Conservation (phyloP, 345 rosid genomes). For the Melaleuca alternifolia region DNA sequence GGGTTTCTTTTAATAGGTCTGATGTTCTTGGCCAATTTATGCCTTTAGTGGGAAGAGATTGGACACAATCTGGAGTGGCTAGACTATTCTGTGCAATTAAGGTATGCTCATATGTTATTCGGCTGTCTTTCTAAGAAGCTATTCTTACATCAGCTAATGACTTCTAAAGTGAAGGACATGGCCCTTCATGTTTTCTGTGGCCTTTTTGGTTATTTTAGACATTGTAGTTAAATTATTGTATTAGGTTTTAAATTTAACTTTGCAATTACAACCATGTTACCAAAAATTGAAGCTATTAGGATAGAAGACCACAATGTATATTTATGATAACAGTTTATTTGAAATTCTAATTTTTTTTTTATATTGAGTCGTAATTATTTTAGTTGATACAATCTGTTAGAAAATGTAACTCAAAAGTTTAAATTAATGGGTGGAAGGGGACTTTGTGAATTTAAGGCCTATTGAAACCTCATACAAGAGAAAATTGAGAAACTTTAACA, state of each 20-base stretch:
- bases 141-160: background rate
- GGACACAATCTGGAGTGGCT: conserved; percentile 97
- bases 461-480: background rate
- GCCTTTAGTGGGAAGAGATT: conserved; percentile 96
- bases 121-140: background rate
- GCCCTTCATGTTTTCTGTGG: background rate
- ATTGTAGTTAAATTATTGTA: background rate
- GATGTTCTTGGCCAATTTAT: conserved; percentile 94
- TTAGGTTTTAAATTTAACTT: background rate
- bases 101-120: conserved; percentile 21
- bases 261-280: background rate
- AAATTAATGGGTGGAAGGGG: background rate
- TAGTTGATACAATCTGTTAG: background rate
- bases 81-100: conserved; percentile 83
- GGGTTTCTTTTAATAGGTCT: conserved; percentile 30
- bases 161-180: background rate
- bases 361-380: background rate
- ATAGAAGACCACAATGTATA: background rate
- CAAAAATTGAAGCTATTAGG: background rate
- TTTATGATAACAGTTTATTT: background rate
- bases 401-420: background rate
- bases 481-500: background rate
- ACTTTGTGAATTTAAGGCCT: background rate
- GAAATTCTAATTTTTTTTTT: background rate
- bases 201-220: background rate